Conservation (phyloP, 2,329 filamentous ascomycete species). For the Neopestalotiopsis rosae region DNA sequence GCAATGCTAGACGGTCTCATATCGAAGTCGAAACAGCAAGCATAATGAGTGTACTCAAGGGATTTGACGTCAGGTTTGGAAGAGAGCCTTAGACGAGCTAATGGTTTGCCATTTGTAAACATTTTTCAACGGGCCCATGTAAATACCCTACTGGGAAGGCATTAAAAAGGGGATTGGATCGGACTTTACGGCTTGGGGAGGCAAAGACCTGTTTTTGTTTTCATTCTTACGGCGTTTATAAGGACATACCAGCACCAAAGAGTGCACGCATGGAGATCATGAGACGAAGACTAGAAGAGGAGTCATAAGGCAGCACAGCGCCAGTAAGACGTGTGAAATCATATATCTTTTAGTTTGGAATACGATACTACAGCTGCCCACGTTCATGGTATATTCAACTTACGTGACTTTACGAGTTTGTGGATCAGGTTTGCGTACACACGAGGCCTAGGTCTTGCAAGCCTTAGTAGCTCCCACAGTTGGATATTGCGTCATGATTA, state of each 20-base stretch:
- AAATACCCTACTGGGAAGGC: conserved; percentile 4
- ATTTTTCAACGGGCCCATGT: not conserved
- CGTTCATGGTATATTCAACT: not conserved
- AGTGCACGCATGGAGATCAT: not conserved
- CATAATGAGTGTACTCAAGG: conserved; percentile 84
- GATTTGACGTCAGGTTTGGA: conserved; percentile 79
- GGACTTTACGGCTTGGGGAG: conserved; percentile 1
- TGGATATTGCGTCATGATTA: no score
- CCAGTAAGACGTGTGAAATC: not conserved
- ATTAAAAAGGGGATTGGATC: not conserved
- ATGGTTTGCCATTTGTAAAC: not conserved
- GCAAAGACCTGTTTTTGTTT: not conserved
- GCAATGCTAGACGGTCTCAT: conserved; percentile 49
- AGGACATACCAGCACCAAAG: conserved; percentile 3
- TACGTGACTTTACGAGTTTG: not conserved
- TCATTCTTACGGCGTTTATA: not conserved
- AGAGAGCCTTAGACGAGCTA: conserved; percentile 33
- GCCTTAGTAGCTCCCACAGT: no score
- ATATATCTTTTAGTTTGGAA: not conserved
- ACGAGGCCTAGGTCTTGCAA: no score
- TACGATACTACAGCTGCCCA: not conserved
- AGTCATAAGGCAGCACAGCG: not conserved
- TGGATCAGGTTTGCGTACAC: no score
- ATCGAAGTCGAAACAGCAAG: conserved; percentile 84
- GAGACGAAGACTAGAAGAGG: not conserved